A percentile compares a stretch with the other conserved stretches of the same genome.
Conservation (phyloP, 305 asterid species). For the Fraxinus platypoda region DNA sequence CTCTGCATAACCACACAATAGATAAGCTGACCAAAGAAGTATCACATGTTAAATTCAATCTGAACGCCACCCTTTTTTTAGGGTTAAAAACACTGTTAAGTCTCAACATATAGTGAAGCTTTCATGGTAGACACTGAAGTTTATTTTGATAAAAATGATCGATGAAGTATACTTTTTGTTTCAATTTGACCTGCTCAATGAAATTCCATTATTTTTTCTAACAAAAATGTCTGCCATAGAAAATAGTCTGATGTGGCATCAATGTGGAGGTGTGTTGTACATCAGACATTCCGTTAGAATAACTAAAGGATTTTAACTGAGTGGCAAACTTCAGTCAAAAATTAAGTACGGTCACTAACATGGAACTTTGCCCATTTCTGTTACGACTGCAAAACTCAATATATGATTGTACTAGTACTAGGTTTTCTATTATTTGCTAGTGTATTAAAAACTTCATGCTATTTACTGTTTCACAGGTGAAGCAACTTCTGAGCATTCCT, state of each 20-base stretch:
- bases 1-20: not conserved
- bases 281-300: not conserved
- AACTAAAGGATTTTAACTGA: not conserved
- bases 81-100: not conserved
- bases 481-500: slow-evolving; percentile 54
- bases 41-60: not conserved
- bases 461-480: slow-evolving; percentile 41
- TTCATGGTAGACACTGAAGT: not conserved
- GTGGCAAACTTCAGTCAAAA: not conserved
- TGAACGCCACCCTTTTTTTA: not conserved
- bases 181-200: not conserved
- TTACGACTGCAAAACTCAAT: not conserved
- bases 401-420: not conserved
- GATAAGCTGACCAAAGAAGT: not conserved
- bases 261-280: not conserved
- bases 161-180: not conserved
- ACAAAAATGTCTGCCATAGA: not conserved
- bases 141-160: not conserved
- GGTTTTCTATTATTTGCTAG: not conserved
- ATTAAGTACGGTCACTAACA: not conserved
- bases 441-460: not conserved
- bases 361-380: not conserved
- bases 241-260: not conserved
- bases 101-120: not conserved
- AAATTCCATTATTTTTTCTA: not conserved